Base-by-base conservation (phyloP, 768 basidiomycete species). In the Pleurotus pulmonarius region DNA sequence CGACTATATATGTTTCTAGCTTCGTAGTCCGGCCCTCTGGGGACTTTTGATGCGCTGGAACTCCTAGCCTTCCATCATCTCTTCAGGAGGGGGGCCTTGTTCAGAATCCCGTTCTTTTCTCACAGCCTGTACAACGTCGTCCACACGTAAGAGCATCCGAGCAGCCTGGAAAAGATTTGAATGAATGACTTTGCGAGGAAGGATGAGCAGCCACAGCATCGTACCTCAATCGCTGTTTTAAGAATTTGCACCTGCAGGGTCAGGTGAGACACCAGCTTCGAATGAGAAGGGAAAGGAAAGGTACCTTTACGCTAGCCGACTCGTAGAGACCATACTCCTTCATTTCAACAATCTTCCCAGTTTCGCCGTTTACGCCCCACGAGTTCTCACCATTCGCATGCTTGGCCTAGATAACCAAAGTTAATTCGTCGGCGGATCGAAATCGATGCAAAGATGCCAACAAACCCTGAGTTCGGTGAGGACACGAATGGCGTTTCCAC, bases 291-390 rank as follows among this genome's bases (percentile, higher is more conserved):
- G 2, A 13, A 18, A 4, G 2, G 6, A 24, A n/a, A 57, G 67
- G 20, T 58, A 87, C 86, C 80, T 98, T 98, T 67, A 99, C 96
- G 61, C 92, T 94, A 4, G 96, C 94, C 37, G 90, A 93, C 75
- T 99, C 97, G 62, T 92, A 92, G 58, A 99, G 74, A 1, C 94
- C 94, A 69, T 98, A 97, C 46, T 76, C 73, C 69, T 93, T 94
- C 96, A 98, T 98, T 69, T 98, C 92, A 41, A 90, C 90, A 40
- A 94, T 87, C 73, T 95, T 96, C 22, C 97, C 97, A 5, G 90
- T 95, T 65, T 98, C 91, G 20, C 96, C 97, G 62, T 98, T 87
- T 39, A 99, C 90, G 55, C 97, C 97, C 86, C 89, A 98, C 44
- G 91, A 87, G 66, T 88, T 71, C 64, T 95, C 90, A 3, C 94